Evolutionary conservation across 129 eudicot species (phyloP).

Genomic region (Flaveria linearis): DNA sequence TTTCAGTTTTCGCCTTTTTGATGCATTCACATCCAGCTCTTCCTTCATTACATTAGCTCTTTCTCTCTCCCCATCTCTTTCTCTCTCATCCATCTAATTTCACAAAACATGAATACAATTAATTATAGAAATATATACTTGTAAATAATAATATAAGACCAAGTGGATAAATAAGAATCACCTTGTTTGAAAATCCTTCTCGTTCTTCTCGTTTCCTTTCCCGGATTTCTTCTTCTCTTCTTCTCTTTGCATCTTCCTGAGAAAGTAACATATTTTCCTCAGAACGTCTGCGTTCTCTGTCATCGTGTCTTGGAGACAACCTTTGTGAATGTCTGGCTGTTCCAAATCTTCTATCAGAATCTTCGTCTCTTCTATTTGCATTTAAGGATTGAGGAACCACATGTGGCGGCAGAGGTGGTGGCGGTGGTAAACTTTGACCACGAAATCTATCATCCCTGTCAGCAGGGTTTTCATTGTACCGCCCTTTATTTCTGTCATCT

Average conservation of each 20-base stretch:
- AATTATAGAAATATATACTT: not conserved
- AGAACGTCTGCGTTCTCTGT: constrained; percentile 88
- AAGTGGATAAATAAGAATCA: constrained; percentile 22
- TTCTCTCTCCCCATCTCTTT: constrained; percentile 70
- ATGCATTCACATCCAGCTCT: constrained; percentile 66
- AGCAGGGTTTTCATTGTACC: constrained; percentile 54
- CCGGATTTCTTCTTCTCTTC: constrained; percentile 90
- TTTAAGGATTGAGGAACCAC: constrained; percentile 80
- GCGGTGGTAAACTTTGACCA: constrained; percentile 88
- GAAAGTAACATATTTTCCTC: constrained; percentile 63
- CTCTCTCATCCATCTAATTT: constrained; percentile 78
- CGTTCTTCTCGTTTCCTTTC: constrained; percentile 95
- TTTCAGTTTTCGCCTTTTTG: constrained; percentile 86
- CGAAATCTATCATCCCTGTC: constrained; percentile 87
- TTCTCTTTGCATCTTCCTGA: constrained; percentile 81
- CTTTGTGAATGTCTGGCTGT: constrained; percentile 75
- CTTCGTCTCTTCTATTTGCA: constrained; percentile 80
- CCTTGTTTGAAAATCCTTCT: constrained; percentile 63
- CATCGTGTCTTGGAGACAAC: constrained; percentile 91
- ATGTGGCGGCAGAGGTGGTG: constrained; percentile 92
- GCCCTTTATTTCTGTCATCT: constrained; percentile 74
- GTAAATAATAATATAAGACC: not conserved
- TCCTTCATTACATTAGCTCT: constrained; percentile 59
- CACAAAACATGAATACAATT: not conserved
- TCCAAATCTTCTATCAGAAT: constrained; percentile 76